Conservation (phyloP, 768 basidiomycete genomes). For the Cantharellus anzutake region DNA sequence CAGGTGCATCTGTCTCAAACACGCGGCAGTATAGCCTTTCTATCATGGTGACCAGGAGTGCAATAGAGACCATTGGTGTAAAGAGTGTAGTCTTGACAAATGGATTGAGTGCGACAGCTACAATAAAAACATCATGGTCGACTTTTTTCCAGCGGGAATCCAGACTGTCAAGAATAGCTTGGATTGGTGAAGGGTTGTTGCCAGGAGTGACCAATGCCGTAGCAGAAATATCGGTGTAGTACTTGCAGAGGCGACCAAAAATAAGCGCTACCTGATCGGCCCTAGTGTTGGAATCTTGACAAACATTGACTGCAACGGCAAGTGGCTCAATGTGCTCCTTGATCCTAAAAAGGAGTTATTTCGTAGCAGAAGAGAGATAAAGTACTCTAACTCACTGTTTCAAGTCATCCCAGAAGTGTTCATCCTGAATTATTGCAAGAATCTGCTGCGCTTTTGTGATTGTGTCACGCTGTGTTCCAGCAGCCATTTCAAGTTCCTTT, state of each 20-base stretch:
- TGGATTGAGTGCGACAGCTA: background rate
- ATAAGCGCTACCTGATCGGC: background rate
- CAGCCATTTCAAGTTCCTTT: background rate
- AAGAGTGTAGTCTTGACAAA: background rate
- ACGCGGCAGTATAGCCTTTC: background rate
- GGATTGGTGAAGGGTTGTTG: background rate
- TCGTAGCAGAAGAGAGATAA: background rate
- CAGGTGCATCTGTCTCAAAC: background rate
- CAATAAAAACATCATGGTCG: background rate
- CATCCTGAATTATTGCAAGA: background rate
- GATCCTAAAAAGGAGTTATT: background rate
- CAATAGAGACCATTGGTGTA: background rate
- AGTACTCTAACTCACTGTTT: background rate
- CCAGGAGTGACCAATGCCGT: background rate
- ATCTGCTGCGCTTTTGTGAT: background rate
- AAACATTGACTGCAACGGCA: background rate
- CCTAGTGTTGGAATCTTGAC: background rate
- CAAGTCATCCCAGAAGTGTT: background rate
- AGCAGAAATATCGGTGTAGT: background rate
- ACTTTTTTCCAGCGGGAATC: background rate
- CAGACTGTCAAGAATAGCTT: background rate
- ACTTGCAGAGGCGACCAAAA: background rate
- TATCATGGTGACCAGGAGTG: background rate
- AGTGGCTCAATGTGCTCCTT: background rate
- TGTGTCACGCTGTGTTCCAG: background rate